Base-by-base conservation (phyloP, 164 flowering plant genomes). In the Warburgia ugandensis region DNA sequence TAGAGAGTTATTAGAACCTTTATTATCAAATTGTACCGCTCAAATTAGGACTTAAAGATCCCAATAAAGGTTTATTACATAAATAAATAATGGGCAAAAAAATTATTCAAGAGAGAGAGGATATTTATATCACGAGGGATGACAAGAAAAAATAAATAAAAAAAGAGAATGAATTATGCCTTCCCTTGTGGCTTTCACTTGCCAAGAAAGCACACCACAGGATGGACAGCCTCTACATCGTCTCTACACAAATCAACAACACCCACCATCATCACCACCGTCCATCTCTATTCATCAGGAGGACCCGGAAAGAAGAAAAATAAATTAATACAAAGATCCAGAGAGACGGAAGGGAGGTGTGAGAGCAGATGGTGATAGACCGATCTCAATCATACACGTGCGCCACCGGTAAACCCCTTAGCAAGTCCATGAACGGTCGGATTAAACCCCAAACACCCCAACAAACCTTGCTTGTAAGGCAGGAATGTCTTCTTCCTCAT, bases 381-480 rank as follows among this genome's bases (percentile, higher is more conserved):
- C 77, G 71, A n/a, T n/a, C n/a, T n/a, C n/a, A n/a, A n/a, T n/a
- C n/a, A n/a, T n/a, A n/a, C n/a, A n/a, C n/a, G n/a, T n/a, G n/a
- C n/a, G n/a, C n/a, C n/a, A n/a, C n/a, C n/a, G n/a, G n/a, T n/a
- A 29, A 82, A 68, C 14, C 78, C 75, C 59, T 63, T 69, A 8
- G 73, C 63, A 0, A 81, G 58, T 2, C 76, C 73, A 44, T 73
- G 66, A 16, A 64, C 76, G 17, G 83, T 58, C 0, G 83, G 82
- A 63, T 67, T 74, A 55, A 78, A 72, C 0, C 80, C 68, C 29
- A 84, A 47, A 11, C 84, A 61, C 2, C 86, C 95, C 55, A 90
- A 43, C 45, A 90, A 68, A 1, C 95, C 87, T 39, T 74, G 83
- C 51, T 71, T 80, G 73, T 86, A 86, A 1, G 97, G 96, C 72